Evolutionary conservation across 2,329 filamentous ascomycete species (phyloP).

Genomic region (Sporothrix sp.): DNA sequence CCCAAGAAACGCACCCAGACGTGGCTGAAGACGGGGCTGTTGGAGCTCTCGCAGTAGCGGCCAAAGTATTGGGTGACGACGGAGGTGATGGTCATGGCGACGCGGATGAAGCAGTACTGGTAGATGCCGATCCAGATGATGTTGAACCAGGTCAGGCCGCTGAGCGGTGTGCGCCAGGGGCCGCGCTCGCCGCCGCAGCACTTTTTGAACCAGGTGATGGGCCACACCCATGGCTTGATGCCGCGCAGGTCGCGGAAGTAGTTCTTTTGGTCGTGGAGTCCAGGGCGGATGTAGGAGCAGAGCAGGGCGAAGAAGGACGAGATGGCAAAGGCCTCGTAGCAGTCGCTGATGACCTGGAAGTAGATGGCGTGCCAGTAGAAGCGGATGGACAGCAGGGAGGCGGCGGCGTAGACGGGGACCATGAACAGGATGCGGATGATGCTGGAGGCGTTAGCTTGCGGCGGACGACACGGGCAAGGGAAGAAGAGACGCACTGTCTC

Average conservation of each 20-base stretch:
- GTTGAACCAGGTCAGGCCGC: conserved; percentile 85
- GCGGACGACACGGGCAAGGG: neutral
- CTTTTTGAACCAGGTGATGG: conserved; percentile 58
- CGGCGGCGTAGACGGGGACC: conserved; percentile 70
- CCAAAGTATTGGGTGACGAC: conserved; percentile 61
- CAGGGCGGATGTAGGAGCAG: conserved; percentile 70
- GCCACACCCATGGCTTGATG: conserved; percentile 63
- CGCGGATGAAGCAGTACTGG: conserved; percentile 76
- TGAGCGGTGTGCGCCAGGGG: conserved; percentile 62
- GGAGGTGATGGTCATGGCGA: conserved; percentile 69
- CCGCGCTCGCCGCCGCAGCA: conserved; percentile 62
- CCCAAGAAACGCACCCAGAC: conserved; percentile 57
- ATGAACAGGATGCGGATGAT: conserved; percentile 85
- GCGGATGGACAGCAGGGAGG: conserved; percentile 62
- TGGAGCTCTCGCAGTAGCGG: conserved; percentile 68
- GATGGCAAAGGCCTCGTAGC: conserved; percentile 84
- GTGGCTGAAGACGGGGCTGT: conserved; percentile 70
- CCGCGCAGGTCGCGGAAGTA: conserved; percentile 63
- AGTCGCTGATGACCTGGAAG: conserved; percentile 70
- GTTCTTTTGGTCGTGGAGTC: conserved; percentile 69
- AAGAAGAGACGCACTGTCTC: conserved; percentile 37
- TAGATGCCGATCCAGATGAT: conserved; percentile 74
- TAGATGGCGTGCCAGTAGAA: conserved; percentile 74
- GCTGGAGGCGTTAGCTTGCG: conserved; percentile 31
- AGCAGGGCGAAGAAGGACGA: conserved; percentile 77